Evolutionary conservation across 345 rosid species (phyloP).

Genomic region (Brassica juncea): DNA sequence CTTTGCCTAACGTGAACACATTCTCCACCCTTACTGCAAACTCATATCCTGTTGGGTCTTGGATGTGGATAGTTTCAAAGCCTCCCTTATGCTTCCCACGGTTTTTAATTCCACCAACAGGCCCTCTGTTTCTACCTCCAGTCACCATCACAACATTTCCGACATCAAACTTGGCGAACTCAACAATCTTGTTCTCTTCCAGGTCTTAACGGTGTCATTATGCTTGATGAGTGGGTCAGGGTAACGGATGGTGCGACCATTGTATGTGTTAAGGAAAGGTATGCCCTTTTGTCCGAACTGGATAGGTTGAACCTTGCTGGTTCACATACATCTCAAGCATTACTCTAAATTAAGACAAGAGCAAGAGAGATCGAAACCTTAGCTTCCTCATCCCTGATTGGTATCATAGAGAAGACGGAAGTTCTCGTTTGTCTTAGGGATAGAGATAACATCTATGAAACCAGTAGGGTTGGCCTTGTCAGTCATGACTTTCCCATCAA

Average conservation of each 20-base stretch:
- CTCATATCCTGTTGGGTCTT: slow-evolving; percentile 66
- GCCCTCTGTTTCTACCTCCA: slow-evolving; percentile 45
- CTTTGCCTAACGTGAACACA: slow-evolving; percentile 76
- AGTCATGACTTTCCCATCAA: slow-evolving; percentile 39
- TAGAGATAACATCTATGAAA: slow-evolving; percentile 41
- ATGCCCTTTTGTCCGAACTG: slow-evolving; percentile 32
- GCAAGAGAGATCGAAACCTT: slow-evolving; percentile 13
- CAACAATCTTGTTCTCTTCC: slow-evolving; percentile 41
- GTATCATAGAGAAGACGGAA: slow-evolving; percentile 24
- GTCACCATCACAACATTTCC: slow-evolving; percentile 68
- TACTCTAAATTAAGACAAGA: not conserved
- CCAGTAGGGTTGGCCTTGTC: slow-evolving; percentile 41
- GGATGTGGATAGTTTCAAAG: slow-evolving; percentile 64
- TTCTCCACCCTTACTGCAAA: slow-evolving; percentile 79
- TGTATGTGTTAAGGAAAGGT: slow-evolving; percentile 31
- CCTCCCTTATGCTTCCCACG: slow-evolving; percentile 40
- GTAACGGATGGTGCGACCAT: slow-evolving; percentile 38
- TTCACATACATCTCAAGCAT: not conserved
- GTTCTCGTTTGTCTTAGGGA: slow-evolving; percentile 38
- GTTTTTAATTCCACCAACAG: slow-evolving; percentile 37
- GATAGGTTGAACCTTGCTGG: not conserved
- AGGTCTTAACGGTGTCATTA: slow-evolving; percentile 60
- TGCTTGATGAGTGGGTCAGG: slow-evolving; percentile 50
- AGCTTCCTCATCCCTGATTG: slow-evolving; percentile 34
- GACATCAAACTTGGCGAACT: slow-evolving; percentile 63